These are phyloP conservation scores for Combretum micranthum DNA, from an alignment of 345 rosid species.

Conservation along the genomic window DNA sequence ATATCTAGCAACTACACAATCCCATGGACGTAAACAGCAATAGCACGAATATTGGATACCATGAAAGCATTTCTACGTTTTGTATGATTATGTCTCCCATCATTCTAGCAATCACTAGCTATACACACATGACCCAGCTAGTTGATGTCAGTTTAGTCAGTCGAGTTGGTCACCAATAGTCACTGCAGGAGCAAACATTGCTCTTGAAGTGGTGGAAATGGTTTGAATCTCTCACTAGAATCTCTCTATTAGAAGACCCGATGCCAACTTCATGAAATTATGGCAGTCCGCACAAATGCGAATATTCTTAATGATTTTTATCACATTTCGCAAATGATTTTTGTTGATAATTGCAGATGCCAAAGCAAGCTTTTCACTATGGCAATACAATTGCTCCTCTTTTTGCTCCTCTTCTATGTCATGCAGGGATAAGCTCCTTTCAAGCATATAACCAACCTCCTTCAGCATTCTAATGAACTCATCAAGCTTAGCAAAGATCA, in stretches of 20 bases:
- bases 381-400: slow-evolving; percentile 60
- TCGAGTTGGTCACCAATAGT: slow-evolving; percentile 51
- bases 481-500: slow-evolving; percentile 38
- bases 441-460: slow-evolving; percentile 67
- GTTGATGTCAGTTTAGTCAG: neutral
- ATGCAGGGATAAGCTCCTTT: slow-evolving; percentile 55
- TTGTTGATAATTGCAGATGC: slow-evolving; percentile 48
- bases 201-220: slow-evolving; percentile 77
- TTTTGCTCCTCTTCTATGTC: slow-evolving; percentile 73
- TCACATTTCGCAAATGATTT: slow-evolving; percentile 19
- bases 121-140: no score
- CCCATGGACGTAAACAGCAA: no score
- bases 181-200: slow-evolving; percentile 63
- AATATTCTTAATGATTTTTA: slow-evolving; percentile 71
- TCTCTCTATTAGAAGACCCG: slow-evolving; percentile 57
- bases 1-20: no score
- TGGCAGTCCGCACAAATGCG: slow-evolving; percentile 84
- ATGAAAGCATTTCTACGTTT: no score
- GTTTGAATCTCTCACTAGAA: slow-evolving; percentile 69
- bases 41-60: no score
- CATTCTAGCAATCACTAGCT: no score
- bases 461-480: slow-evolving; percentile 47
- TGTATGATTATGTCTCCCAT: no score
- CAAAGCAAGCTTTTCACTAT: no score
- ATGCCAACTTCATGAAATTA: no score